Evolutionary conservation across 148 eudicot species (phyloP).

Genomic region (Nyssa sinensis): DNA sequence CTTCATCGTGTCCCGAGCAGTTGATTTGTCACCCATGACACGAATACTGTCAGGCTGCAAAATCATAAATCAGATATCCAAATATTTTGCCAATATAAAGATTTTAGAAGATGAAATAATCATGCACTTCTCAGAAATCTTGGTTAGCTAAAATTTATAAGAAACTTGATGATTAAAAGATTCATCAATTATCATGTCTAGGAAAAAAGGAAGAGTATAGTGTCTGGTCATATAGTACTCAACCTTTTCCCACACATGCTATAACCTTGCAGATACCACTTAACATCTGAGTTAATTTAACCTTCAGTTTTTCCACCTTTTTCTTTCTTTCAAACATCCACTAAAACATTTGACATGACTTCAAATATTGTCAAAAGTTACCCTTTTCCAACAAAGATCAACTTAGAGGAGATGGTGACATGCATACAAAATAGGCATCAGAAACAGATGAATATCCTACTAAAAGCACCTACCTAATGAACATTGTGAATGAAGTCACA

Average conservation of each 20-base stretch:
- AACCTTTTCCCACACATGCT: too few species aligned
- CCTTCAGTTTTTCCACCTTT: neutral
- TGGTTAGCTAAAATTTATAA: neutral
- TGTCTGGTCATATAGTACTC: too few species aligned
- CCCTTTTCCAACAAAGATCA: neutral
- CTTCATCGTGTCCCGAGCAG: slow-evolving; percentile 98
- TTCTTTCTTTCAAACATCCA: neutral
- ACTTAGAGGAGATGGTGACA: neutral
- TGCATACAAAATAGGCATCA: too few species aligned
- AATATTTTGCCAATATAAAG: neutral
- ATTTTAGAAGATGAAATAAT: neutral
- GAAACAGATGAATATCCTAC: neutral
- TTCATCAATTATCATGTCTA: neutral
- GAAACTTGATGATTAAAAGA: too few species aligned
- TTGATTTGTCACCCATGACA: slow-evolving; percentile 96
- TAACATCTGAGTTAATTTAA: neutral
- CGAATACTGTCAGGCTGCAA: slow-evolving; percentile 97
- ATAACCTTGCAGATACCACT: neutral
- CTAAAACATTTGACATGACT: neutral
- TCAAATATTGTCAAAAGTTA: neutral
- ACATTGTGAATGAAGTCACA: too few species aligned
- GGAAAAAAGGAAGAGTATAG: neutral
- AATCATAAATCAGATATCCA: slow-evolving; percentile 6
- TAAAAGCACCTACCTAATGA: neutral
- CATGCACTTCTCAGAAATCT: neutral